Base-by-base conservation (phyloP, 176 grass and related monocot genomes). In the Eleusine coracana region DNA sequence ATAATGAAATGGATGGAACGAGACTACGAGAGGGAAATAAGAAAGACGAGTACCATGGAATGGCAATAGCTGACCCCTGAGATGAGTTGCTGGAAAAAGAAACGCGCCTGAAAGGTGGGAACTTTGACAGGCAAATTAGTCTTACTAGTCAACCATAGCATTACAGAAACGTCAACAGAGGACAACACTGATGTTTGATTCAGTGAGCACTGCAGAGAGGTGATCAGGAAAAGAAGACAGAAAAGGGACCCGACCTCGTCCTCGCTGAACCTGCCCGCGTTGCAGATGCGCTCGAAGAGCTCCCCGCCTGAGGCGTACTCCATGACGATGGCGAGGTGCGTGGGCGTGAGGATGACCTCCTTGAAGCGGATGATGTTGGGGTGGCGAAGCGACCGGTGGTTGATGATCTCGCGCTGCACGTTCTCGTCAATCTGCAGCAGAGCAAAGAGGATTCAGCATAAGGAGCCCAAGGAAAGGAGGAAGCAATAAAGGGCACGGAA, bases 331-430 rank as follows among this genome's bases (percentile, higher is more conserved):
- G 92, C 89, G 74, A 94, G 92, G 76, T 94, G 92, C 45, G 92
- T 91, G 6, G 89, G 89, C 5, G 89, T 94, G 55, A 94, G 92
- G 86, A 91, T 88, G 61, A 94, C 92, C 92, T 98, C 96, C 88
- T 95, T 98, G 84, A 95, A 98, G 60, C 91, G 89, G 73, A 98
- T 88, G 39, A 98, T 95, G 80, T 98, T 98, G 18, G 92, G 92
- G 85, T 98, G 96, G 82, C 75, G 94, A 41, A 98, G 82, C 23
- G 91, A 95, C 42, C 82, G 88, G 75, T 98, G 96, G 76, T 98
- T 98, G 85, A 95, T 98, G 79, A 98, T 98, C 86, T 98, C 96
- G 69, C 93, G 86, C 82, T 89, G 92, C 78, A 98, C 96, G 87
- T 98, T 93, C 85, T 95, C 96, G 89, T 98, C 96, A 39, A 98